Conservation (phyloP, 2,329 filamentous ascomycete species). For the Sarocladiaceae sp. region DNA sequence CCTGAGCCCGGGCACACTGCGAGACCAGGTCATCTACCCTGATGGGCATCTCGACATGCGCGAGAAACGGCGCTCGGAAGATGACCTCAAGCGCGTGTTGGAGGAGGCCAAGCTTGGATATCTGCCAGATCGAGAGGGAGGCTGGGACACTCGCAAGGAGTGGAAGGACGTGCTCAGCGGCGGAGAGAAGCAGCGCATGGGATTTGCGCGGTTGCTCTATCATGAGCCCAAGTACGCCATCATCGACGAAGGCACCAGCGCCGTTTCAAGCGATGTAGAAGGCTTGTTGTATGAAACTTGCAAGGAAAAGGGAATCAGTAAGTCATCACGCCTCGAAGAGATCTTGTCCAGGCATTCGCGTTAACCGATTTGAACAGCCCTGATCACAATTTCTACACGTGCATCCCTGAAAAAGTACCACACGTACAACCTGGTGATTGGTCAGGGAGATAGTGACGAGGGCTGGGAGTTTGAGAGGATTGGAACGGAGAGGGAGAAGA, state of each 20-base stretch:
- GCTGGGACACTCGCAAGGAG: slow-evolving; percentile 93
- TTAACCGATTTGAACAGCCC: slow-evolving; percentile 43
- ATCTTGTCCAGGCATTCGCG: background rate
- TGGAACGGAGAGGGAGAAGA: slow-evolving; percentile 87
- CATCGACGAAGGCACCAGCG: slow-evolving; percentile 91
- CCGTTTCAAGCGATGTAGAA: slow-evolving; percentile 90
- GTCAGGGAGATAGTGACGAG: slow-evolving; percentile 71
- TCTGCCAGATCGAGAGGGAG: slow-evolving; percentile 83
- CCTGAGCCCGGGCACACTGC: slow-evolving; percentile 81
- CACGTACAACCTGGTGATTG: slow-evolving; percentile 81
- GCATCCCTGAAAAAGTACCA: slow-evolving; percentile 95
- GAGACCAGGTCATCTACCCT: slow-evolving; percentile 97
- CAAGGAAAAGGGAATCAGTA: slow-evolving; percentile 89
- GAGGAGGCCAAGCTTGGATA: slow-evolving; percentile 84
- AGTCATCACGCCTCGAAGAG: slow-evolving; percentile 30
- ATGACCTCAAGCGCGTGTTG: slow-evolving; percentile 69
- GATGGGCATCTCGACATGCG: slow-evolving; percentile 94
- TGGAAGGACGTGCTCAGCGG: slow-evolving; percentile 98
- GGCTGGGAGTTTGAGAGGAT: slow-evolving; percentile 93
- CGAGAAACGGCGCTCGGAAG: slow-evolving; percentile 68
- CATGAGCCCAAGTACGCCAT: slow-evolving; percentile 94
- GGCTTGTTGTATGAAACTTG: slow-evolving; percentile 87
- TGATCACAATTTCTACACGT: slow-evolving; percentile 93
- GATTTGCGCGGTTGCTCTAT: slow-evolving; percentile 82
- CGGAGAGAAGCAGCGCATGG: slow-evolving; percentile 95